Conservation (phyloP, 305 asterid genomes). For the Fraxinus ornus region DNA sequence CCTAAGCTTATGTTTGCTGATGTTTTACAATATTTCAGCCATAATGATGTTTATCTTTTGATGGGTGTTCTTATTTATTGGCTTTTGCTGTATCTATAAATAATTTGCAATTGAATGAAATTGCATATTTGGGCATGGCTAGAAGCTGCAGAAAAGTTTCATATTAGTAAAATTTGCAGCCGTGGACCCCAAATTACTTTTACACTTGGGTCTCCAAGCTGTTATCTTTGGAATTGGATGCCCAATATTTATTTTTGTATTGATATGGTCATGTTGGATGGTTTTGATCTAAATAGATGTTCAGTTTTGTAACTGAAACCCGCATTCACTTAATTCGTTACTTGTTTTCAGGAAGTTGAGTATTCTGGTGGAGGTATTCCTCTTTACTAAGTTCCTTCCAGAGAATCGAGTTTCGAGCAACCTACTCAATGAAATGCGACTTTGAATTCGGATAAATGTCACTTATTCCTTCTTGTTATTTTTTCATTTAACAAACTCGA, state of each 20-base stretch:
- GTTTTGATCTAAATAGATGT: neutral
- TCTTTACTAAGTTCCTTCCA: constrained; percentile 30
- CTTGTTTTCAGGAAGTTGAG: constrained; percentile 73
- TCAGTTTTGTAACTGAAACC: neutral
- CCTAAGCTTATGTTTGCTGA: neutral
- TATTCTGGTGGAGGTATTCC: constrained; percentile 87
- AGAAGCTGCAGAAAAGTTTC: neutral
- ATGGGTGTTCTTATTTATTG: neutral
- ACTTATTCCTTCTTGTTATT: neutral
- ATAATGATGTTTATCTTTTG: neutral
- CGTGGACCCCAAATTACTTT: neutral
- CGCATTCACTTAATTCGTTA: neutral
- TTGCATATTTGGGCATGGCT: neutral
- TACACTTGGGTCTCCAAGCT: neutral
- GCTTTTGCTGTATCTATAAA: neutral
- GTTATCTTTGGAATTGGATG: neutral
- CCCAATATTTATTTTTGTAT: neutral
- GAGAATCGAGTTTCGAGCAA: neutral
- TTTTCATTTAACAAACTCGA: neutral
- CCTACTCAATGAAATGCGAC: neutral
- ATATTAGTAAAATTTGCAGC: neutral
- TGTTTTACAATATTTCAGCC: neutral
- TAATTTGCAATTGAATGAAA: neutral
- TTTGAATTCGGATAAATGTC: neutral
- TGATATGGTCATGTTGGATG: neutral